Percentiles rank a stretch among this genome's conserved stretches.
Conservation (phyloP, 2,329 filamentous ascomycete genomes). For the Fusarium sp. region DNA sequence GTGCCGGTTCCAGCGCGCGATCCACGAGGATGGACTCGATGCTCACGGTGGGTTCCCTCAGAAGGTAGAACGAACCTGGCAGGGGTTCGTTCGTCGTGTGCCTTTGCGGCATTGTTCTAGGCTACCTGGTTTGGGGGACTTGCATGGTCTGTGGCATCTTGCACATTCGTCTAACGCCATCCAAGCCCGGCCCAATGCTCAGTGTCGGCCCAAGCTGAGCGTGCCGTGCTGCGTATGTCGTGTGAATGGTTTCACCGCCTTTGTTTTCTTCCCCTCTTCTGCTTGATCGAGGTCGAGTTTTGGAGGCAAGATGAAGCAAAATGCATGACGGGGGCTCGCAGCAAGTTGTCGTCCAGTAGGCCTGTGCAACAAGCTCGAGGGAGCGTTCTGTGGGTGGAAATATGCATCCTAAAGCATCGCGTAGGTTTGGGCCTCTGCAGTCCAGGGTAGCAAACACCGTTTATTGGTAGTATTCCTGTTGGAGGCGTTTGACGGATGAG, state of each 20-base stretch:
- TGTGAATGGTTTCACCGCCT: constrained; percentile 24
- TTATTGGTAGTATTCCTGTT: constrained; percentile 1
- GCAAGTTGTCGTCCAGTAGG: background rate
- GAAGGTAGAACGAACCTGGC: background rate
- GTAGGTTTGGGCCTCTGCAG: constrained; percentile 1
- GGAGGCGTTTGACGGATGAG: background rate
- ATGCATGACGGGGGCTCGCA: constrained; percentile 8
- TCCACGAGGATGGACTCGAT: background rate
- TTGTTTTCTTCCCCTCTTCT: constrained; percentile 19
- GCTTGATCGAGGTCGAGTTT: constrained; percentile 27
- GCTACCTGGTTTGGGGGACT: background rate
- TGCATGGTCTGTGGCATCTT: constrained; percentile 12
- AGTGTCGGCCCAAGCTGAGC: constrained; percentile 2
- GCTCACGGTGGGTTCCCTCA: background rate
- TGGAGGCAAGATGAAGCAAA: constrained; percentile 23
- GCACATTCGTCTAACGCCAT: constrained; percentile 14
- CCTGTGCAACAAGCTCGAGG: background rate
- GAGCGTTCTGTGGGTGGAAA: background rate
- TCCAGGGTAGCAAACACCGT: constrained; percentile 1
- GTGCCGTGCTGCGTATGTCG: constrained; percentile 1
- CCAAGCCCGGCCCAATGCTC: background rate
- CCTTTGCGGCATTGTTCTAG: background rate
- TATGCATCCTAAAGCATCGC: background rate
- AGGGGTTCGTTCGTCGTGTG: background rate
- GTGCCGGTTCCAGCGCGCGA: constrained; percentile 3